These are phyloP conservation scores for Cladobotryum protrusum DNA, from an alignment of 2,329 filamentous ascomycete species.

Conservation along the genomic window DNA sequence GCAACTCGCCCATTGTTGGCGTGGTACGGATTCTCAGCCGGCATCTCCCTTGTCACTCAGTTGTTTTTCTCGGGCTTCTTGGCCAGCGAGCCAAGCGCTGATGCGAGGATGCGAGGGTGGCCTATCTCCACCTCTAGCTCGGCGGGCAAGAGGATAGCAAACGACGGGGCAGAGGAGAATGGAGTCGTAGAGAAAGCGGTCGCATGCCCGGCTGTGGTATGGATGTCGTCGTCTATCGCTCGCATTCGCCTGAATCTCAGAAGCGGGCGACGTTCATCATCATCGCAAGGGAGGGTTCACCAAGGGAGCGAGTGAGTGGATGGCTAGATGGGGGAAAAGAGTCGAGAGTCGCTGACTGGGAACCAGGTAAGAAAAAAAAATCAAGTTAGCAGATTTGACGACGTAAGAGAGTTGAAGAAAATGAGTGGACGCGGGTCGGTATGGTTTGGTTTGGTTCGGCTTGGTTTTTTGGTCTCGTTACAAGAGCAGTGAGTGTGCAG, in stretches of 20 bases:
- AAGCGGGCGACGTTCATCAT: constrained; percentile 8
- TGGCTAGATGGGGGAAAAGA: too few species aligned
- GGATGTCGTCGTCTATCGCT: constrained; percentile 9
- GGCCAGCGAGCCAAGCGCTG: neutral
- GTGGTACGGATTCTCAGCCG: constrained; percentile 30
- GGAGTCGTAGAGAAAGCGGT: constrained; percentile 9
- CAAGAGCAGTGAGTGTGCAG: constrained; percentile 2
- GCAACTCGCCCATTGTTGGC: constrained; percentile 40
- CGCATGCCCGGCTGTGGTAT: constrained; percentile 14
- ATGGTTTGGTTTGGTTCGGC: neutral
- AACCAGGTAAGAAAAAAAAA: neutral
- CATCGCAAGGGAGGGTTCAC: constrained; percentile 6
- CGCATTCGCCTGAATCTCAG: constrained; percentile 13
- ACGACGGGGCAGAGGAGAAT: constrained; percentile 4
- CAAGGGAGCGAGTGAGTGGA: neutral
- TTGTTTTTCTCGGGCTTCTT: neutral
- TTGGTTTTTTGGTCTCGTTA: constrained; percentile 4
- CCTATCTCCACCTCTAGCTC: neutral
- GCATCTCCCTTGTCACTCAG: constrained; percentile 18
- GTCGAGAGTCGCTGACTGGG: neutral
- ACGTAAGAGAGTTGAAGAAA: too few species aligned
- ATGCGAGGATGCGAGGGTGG: neutral
- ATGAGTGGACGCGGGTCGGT: constrained; percentile 1
- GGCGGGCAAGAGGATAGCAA: constrained; percentile 5
- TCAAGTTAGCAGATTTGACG: neutral